Conservation (phyloP, 2,329 filamentous ascomycete genomes). For the Aspergillus arachidicola region DNA sequence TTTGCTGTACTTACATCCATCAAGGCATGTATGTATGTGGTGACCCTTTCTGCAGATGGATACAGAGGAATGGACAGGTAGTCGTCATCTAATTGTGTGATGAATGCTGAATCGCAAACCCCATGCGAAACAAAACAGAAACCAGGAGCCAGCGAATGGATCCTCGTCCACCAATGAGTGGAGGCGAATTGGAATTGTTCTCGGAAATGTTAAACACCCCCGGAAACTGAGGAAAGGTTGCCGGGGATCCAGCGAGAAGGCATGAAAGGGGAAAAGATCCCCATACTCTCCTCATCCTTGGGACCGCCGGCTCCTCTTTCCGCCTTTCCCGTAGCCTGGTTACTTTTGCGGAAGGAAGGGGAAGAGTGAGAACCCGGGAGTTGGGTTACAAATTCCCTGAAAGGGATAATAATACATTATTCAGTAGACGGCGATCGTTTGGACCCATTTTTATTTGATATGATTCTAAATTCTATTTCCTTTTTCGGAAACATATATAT, state of each 20-base stretch:
- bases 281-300: slow-evolving; percentile 11
- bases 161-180: background rate
- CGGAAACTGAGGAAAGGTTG: background rate
- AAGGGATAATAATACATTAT: background rate
- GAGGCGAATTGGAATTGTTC: background rate
- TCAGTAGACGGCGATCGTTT: background rate
- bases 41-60: background rate
- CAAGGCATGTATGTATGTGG: background rate
- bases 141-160: background rate
- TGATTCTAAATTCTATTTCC: background rate
- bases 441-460: background rate
- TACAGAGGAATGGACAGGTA: slow-evolving; percentile 6
- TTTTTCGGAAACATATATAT: background rate
- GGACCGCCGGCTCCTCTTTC: slow-evolving; percentile 9
- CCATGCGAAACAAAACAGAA: background rate
- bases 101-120: background rate
- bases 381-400: slow-evolving; percentile 3
- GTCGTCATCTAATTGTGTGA: background rate
- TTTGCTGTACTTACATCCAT: background rate
- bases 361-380: background rate
- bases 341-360: background rate
- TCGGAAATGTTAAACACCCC: background rate
- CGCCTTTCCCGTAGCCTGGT: slow-evolving; percentile 10
- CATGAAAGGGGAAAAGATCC: background rate
- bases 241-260: background rate